Base-by-base conservation (phyloP, 441 rosid genomes). In the Jatropha multifida region DNA sequence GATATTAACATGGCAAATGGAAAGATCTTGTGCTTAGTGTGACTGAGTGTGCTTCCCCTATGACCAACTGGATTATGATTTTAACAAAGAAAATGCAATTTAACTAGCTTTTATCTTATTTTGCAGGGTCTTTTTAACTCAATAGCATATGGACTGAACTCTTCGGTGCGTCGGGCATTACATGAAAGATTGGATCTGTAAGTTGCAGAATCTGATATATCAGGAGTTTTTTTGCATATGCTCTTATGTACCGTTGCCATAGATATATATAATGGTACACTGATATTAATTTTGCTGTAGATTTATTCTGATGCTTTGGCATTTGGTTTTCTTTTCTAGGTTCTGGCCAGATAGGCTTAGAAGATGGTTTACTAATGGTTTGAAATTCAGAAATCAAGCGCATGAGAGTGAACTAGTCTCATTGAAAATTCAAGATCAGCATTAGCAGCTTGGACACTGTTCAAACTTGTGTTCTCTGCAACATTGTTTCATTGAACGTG, bases 111-210 rank as follows among this genome's bases (percentile, higher is more conserved):
- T 18, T 51, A 4, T 58, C 54, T 63, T 65, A 27, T 71, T 23
- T 70, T 80, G 51, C 76, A 94, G 98, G 97, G 97, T 14, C 87
- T 94, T 73, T 94, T 90, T 87, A 94, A 94, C 87, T 90, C 99
- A 38, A 88, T 94, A 81, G 99, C 96, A 37, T 94, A 94, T 78
- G 99, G 99, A 66, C 84, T 92, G 79, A 94, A 94, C 80, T 82
- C 97, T 80, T 92, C 97, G 0, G 99, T 94, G 66, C 89, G 97
- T 14, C 88, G 97, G 69, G 97, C 94, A 65, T 85, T 92, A 70
- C 75, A 76, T 74, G 99, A 94, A 84, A 91, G 97, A 88, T 66
- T 93, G 65, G 94, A 94, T 71, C 82, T 86, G 97, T 94, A 87
- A 91, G 97, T 86, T 23, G 27, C 74, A 9, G 51, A 26, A 78